These are phyloP conservation scores for Lithohypha guttulata DNA, from an alignment of 2,329 filamentous ascomycete genomes.

Conservation along the genomic window DNA sequence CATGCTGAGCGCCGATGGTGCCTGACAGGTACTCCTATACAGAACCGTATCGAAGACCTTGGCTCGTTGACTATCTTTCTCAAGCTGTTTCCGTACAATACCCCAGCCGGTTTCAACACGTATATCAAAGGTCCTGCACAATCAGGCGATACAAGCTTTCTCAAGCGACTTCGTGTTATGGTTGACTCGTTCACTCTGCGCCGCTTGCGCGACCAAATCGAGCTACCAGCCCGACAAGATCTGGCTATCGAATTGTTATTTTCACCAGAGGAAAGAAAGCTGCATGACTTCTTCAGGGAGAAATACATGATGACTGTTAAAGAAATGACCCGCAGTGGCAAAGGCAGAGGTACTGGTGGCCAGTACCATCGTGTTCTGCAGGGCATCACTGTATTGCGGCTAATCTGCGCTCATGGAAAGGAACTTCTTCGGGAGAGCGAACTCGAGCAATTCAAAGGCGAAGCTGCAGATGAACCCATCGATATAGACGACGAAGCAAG, in stretches of 20 bases:
- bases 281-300: constrained; percentile 77
- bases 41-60: constrained; percentile 85
- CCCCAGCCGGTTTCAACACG: constrained; percentile 61
- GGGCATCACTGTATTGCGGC: constrained; percentile 75
- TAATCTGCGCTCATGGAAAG: constrained; percentile 88
- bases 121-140: constrained; percentile 82
- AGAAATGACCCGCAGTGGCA: constrained; percentile 57
- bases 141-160: constrained; percentile 67
- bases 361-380: constrained; percentile 89
- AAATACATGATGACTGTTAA: constrained; percentile 72
- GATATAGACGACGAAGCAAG: constrained; percentile 66
- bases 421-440: constrained; percentile 81
- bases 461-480: constrained; percentile 76
- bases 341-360: constrained; percentile 49
- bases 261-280: constrained; percentile 56
- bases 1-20: constrained; percentile 81
- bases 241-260: constrained; percentile 65
- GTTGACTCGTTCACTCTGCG: constrained; percentile 92
- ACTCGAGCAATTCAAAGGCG: constrained; percentile 64
- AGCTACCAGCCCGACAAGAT: constrained; percentile 66
- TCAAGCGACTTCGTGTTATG: constrained; percentile 74
- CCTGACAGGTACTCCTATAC: constrained; percentile 91
- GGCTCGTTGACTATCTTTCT: constrained; percentile 79
- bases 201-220: constrained; percentile 81
- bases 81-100: constrained; percentile 73